Evolutionary conservation across 2,329 filamentous ascomycete species (phyloP), one percentile per base, ranked within the genome.

Genomic region (Diaporthe sp.): DNA sequence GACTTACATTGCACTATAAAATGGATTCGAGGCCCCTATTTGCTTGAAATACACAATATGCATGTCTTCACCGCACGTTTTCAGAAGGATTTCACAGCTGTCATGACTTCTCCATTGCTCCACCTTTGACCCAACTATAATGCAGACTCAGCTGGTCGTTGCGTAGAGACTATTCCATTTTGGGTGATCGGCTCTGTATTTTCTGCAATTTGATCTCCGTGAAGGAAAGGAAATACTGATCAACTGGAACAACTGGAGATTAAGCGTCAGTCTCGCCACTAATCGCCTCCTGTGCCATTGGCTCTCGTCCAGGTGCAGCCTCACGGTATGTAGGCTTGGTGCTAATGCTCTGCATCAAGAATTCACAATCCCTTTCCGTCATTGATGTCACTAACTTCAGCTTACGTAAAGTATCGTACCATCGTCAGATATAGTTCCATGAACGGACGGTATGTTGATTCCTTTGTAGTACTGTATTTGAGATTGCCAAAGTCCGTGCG

Each of bases 71-170:
- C 62, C 31, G 46, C 46, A 53, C 7, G 28, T 53, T 53, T 25
- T 53, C 22, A 17, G 6, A 13, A 17, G 62, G 22, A 53, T 39
- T 39, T 22, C 22, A 39, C 13, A 53, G 34, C 46, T 53, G 65
- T 68, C 65, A 68, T 37, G 31, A 12, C 22, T 68, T 51, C 46
- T 51, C 31, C 44, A 51, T 39, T 8, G 31, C 46, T 53, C 65
- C 65, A 68, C 65, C 31, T 42, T 37, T 68, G 65, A 68, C 65
- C 62, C 65, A 68, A 68, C 65, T 53, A 53, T 53, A 53, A 39
- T 53, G 65, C 46, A 53, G 49, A 31, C 31, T 53, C 65, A 68
- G 65, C 65, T 68, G 31, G 31, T 28, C 65, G 46, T 39, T 68
- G 65, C 34, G 19, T 39, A 9, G 13, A 15, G 31, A 53, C 65